Evolutionary conservation across 2,329 filamentous ascomycete genomes (phyloP), one percentile per base, ranked within the genome.

Genomic region (Blumeriella jaapii): DNA sequence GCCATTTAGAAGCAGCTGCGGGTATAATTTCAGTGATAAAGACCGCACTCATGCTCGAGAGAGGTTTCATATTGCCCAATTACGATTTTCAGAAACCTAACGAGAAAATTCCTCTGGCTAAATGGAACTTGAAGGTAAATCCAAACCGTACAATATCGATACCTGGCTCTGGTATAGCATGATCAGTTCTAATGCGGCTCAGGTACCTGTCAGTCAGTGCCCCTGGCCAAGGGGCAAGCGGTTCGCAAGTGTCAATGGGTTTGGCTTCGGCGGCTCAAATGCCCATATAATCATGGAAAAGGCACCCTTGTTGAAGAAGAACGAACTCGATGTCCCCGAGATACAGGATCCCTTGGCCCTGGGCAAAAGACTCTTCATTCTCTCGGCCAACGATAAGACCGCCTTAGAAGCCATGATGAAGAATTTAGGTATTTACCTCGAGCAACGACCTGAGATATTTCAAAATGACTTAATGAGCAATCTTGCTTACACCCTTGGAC

Each of bases 211-310:
- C 11, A 52, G 40, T 34, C 51, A 51, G 26, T 40, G 45, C 5
- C 51, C 48, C 11, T 52, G 48, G 48, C 48, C 50, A 17, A 36
- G 40, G 29, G 31, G 18, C 26, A 69, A 69, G 55, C 61, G 61
- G 33, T 68, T 62, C 45, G 60, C 68, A 40, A 68, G 65, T 41
- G 36, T 56, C 7, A 55, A 55, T 29, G 48, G 45, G 15, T 55
- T 68, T 31, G 65, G 65, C 6, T 55, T 51, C 26, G 53, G 53
- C 16, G 53, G 53, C 1, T 53, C 51, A 6, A 55, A 55, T 43
- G 55, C 55, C 2, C 60, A 63, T 45, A 55, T 57, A 2, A 57
- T 68, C 3, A 48, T 55, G 34, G 55, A 59, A 17, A 36, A 41
- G 14, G 47, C 50, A 14, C 50, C 50, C 1, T 49, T 49, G 20